A percentile compares a stretch with the other conserved stretches of the same genome.
These are phyloP conservation scores for Mycosphaerelloides madeirae DNA, from an alignment of 2,329 filamentous ascomycete genomes.

Conservation along the genomic window DNA sequence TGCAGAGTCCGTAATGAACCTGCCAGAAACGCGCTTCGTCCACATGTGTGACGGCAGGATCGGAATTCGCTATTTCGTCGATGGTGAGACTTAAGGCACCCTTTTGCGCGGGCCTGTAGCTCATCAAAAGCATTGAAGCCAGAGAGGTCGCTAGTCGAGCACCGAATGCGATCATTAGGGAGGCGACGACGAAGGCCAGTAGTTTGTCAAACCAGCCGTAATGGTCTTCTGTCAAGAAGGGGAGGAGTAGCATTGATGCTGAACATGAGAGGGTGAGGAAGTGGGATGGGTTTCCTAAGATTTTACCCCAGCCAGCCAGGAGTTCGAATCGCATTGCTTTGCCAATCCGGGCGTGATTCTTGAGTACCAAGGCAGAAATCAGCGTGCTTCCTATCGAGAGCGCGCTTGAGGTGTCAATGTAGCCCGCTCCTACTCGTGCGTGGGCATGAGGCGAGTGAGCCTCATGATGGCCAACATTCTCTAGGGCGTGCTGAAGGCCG, in stretches of 20 bases:
- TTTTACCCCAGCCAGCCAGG: slow-evolving; percentile 72
- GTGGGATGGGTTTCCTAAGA: slow-evolving; percentile 93
- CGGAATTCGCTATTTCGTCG: slow-evolving; percentile 69
- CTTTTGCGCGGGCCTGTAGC: slow-evolving; percentile 54
- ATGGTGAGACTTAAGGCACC: slow-evolving; percentile 67
- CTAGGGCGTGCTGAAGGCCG: slow-evolving; percentile 86
- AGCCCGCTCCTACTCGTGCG: slow-evolving; percentile 65
- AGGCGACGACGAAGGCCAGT: slow-evolving; percentile 74
- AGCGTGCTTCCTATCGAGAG: slow-evolving; percentile 78
- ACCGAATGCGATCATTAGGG: slow-evolving; percentile 84
- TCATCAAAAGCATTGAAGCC: slow-evolving; percentile 94
- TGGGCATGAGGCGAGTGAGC: slow-evolving; percentile 57
- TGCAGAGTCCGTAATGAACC: slow-evolving; percentile 92
- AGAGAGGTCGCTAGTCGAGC: slow-evolving; percentile 77
- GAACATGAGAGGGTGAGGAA: slow-evolving; percentile 89
- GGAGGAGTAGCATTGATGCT: slow-evolving; percentile 70
- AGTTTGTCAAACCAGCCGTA: slow-evolving; percentile 79
- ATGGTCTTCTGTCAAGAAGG: slow-evolving; percentile 73
- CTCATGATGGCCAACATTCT: slow-evolving; percentile 64
- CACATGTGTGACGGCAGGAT: slow-evolving; percentile 68
- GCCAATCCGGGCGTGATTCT: slow-evolving; percentile 88
- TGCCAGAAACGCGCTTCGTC: slow-evolving; percentile 98
- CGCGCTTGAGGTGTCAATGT: slow-evolving; percentile 73
- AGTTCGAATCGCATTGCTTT: slow-evolving; percentile 84
- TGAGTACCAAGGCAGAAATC: slow-evolving; percentile 77